Evolutionary conservation across 164 flowering plant genomes (phyloP).

Genomic region (Aristolochia californica): DNA sequence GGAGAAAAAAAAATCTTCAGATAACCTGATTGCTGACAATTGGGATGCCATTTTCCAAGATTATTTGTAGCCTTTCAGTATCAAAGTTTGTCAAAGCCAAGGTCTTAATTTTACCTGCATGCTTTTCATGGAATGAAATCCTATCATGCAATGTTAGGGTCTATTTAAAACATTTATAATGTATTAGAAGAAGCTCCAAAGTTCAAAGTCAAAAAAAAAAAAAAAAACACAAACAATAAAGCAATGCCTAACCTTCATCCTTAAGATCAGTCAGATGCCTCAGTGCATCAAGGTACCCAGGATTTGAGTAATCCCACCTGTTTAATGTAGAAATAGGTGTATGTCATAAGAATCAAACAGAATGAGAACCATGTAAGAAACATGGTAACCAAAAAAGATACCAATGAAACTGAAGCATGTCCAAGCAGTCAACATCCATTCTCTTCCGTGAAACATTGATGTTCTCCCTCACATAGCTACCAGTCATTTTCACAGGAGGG

Average conservation of each 20-base stretch:
- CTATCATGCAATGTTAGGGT: background rate
- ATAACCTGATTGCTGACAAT: constrained; percentile 92
- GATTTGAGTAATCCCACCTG: constrained; percentile 98
- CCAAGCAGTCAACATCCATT: constrained; percentile 89
- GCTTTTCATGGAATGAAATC: constrained; percentile 3
- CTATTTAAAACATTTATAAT: background rate
- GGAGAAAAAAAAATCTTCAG: background rate
- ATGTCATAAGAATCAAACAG: background rate
- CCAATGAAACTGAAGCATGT: constrained; percentile 99
- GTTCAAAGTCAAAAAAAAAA: background rate
- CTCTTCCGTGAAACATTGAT: constrained; percentile 80
- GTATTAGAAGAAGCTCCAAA: background rate
- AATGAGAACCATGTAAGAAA: background rate
- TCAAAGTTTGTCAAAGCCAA: constrained; percentile 96
- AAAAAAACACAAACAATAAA: background rate
- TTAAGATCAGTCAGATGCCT: constrained; percentile 94
- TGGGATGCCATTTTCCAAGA: constrained; percentile 85
- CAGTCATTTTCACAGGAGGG: constrained; percentile 92
- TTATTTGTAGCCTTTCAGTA: constrained; percentile 76
- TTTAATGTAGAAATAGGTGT: constrained; percentile 7
- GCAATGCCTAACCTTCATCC: constrained; percentile 63
- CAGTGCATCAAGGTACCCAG: constrained; percentile 94
- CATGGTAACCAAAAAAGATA: constrained; percentile 11
- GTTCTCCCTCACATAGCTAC: constrained; percentile 56
- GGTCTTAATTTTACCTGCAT: constrained; percentile 92